phyloP scores from a whole-genome alignment of 352 stramenopile species.

The Globisporangium lucens region DNA sequence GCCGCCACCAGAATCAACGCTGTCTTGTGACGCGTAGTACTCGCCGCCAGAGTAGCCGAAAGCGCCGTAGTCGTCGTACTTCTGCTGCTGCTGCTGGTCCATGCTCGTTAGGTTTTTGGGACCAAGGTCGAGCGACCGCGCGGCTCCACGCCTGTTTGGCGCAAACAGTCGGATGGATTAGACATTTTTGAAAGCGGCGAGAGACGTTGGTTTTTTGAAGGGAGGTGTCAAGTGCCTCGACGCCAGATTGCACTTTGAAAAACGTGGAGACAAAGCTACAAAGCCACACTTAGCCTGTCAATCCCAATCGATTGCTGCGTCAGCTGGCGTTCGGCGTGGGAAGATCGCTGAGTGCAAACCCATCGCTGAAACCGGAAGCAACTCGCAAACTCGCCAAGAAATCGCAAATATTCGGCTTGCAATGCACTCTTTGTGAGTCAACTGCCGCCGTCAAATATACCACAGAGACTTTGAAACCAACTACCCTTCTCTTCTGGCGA shows the following conservation, averaged over 20 bases:
- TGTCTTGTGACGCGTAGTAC: slow-evolving; percentile 13
- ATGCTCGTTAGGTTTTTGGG: background rate
- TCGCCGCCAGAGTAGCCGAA: background rate
- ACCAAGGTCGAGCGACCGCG: background rate
- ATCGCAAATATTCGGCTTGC: too few species aligned
- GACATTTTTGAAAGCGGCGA: too few species aligned
- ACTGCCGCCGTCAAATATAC: too few species aligned
- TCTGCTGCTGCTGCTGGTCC: slow-evolving; percentile 4
- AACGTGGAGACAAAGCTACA: background rate
- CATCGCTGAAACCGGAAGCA: too few species aligned
- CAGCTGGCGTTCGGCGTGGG: background rate
- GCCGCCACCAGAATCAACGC: background rate
- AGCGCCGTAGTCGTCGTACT: background rate
- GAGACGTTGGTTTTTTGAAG: too few species aligned
- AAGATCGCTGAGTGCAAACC: too few species aligned
- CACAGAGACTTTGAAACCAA: too few species aligned
- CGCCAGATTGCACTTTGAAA: background rate
- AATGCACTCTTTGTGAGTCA: too few species aligned
- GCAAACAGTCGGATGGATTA: background rate
- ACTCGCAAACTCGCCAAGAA: too few species aligned
- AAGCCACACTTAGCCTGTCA: background rate
- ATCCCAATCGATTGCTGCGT: background rate
- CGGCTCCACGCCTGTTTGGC: background rate
- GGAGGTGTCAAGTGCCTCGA: too few species aligned
- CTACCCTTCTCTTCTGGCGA: too few species aligned